Conservation (phyloP, 2,329 filamentous ascomycete genomes). For the Ophiostoma sp. region DNA sequence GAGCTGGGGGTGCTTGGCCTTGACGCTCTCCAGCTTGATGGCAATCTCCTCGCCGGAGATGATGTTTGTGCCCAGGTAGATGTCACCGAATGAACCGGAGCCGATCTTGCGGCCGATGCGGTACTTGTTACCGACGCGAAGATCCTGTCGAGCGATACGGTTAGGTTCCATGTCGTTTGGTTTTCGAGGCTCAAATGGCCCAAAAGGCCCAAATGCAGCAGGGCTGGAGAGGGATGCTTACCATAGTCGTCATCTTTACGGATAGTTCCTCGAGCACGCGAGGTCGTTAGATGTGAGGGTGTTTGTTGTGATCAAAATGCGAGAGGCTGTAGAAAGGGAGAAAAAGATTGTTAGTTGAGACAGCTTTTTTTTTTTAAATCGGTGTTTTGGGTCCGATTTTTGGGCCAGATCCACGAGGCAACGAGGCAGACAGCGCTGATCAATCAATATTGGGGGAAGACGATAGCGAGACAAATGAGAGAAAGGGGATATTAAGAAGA, state of each 20-base stretch:
- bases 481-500: neutral
- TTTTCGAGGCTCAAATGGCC: neutral
- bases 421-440: slow-evolving; percentile 8
- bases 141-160: slow-evolving; percentile 63
- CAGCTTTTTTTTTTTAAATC: neutral
- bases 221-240: neutral
- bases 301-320: slow-evolving; percentile 6
- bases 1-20: slow-evolving; percentile 98
- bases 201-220: no score
- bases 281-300: slow-evolving; percentile 24
- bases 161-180: neutral
- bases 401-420: slow-evolving; percentile 7
- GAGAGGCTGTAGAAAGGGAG: neutral
- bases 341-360: slow-evolving; percentile 3
- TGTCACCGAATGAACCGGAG: slow-evolving; percentile 95
- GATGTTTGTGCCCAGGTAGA: slow-evolving; percentile 99
- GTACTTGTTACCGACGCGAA: slow-evolving; percentile 99
- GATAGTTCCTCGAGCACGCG: slow-evolving; percentile 27
- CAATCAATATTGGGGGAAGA: neutral
- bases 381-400: neutral
- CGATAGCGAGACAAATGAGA: neutral
- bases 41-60: slow-evolving; percentile 99
- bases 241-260: slow-evolving; percentile 48
- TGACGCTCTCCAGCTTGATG: slow-evolving; percentile 99
- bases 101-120: slow-evolving; percentile 99